Evolutionary conservation across 306 rosid genomes (phyloP).

Genomic region (Sphenostylis stenocarpa): DNA sequence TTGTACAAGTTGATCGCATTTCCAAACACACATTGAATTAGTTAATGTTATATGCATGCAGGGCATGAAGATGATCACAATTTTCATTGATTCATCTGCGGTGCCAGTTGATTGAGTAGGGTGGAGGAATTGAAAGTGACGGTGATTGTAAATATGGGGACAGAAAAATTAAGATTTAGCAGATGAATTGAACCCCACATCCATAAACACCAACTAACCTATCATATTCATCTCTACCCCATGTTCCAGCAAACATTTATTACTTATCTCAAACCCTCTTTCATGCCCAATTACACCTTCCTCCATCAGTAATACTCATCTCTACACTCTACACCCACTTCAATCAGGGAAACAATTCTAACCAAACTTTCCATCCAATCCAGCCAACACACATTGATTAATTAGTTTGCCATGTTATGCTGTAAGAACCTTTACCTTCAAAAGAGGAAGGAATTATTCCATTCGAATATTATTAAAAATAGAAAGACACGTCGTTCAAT

Average conservation of each 20-base stretch:
- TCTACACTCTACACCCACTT: not conserved
- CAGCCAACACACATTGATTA: not conserved
- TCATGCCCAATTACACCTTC: constrained; percentile 29
- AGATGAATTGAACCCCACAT: not conserved
- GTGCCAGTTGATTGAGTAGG: too few species aligned
- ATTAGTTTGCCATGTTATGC: not conserved
- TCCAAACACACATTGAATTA: too few species aligned
- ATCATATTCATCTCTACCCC: constrained; percentile 32
- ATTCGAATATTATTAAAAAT: too few species aligned
- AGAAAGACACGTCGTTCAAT: too few species aligned
- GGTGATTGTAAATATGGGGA: not conserved
- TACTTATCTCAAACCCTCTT: constrained; percentile 6
- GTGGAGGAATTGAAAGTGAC: not conserved
- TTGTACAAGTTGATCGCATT: too few species aligned
- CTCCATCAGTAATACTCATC: constrained; percentile 28
- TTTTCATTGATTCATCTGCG: not conserved
- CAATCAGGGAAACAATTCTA: constrained; percentile 22
- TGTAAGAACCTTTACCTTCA: too few species aligned
- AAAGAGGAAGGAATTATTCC: too few species aligned
- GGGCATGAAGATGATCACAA: too few species aligned
- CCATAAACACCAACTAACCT: constrained; percentile 28
- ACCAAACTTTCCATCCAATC: not conserved
- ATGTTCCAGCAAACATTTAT: constrained; percentile 38
- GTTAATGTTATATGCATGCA: too few species aligned
- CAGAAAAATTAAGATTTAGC: not conserved